Conservation (phyloP, 73 alveolate species). For the Tetrahymena borealis region DNA sequence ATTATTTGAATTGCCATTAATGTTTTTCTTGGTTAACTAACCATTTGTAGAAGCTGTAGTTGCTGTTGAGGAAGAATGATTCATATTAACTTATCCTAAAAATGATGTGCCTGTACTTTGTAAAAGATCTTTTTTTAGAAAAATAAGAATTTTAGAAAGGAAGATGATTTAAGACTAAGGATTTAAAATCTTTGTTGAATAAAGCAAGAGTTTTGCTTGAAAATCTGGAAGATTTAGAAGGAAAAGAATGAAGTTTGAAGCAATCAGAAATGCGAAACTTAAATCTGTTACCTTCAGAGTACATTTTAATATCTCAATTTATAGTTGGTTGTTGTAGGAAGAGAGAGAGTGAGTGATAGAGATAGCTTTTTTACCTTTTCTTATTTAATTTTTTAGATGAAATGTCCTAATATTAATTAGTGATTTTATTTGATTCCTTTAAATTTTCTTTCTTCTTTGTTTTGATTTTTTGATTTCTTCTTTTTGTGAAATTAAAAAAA, state of each 20-base stretch:
- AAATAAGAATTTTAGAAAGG: not conserved
- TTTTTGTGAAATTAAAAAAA: not conserved
- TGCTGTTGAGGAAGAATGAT: not conserved
- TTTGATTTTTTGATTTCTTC: not conserved
- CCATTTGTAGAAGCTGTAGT: not conserved
- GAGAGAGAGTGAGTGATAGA: not conserved
- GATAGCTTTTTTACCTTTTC: not conserved
- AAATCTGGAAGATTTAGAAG: not conserved
- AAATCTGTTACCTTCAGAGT: not conserved
- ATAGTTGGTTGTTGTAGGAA: not conserved
- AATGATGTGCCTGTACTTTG: not conserved
- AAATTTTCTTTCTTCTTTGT: not conserved
- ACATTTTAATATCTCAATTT: not conserved
- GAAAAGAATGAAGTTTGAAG: not conserved
- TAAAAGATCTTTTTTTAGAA: not conserved
- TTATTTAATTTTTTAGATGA: not conserved
- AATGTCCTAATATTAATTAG: not conserved
- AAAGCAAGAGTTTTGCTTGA: not conserved
- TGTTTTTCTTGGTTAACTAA: not conserved
- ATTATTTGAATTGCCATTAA: not conserved
- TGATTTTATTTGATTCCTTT: not conserved
- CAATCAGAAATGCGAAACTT: not conserved
- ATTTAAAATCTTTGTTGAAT: not conserved
- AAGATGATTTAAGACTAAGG: not conserved
- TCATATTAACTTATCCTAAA: not conserved